phyloP scores from a whole-genome alignment of 768 basidiomycete genomes.

The Leccinellum rugosiceps region DNA sequence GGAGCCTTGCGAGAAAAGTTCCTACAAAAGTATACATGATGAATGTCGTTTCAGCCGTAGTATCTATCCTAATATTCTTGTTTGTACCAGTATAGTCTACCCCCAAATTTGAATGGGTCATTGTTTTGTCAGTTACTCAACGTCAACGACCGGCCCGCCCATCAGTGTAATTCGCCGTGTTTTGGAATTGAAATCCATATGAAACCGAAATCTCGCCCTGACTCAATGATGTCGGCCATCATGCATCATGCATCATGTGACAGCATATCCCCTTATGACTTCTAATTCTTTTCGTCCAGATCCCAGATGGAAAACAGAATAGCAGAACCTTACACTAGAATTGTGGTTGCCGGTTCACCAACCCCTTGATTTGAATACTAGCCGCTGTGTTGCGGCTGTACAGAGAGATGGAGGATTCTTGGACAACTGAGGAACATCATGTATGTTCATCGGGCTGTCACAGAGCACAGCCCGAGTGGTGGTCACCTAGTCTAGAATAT shows the following conservation, averaged over 20 bases:
- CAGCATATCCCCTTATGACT: neutral
- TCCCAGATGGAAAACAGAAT: too few species aligned
- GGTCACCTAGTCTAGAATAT: neutral
- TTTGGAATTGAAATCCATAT: neutral
- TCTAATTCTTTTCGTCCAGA: neutral
- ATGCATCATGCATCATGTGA: too few species aligned
- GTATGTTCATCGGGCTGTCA: neutral
- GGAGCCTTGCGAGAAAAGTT: slow-evolving; percentile 53
- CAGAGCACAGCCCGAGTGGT: neutral
- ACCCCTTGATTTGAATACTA: neutral
- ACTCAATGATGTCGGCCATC: neutral
- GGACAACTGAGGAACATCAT: neutral
- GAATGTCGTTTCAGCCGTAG: neutral
- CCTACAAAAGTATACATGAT: slow-evolving; percentile 27
- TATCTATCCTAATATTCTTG: neutral
- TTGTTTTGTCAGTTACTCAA: too few species aligned
- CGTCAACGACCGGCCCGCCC: too few species aligned
- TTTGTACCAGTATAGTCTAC: slow-evolving; percentile 5
- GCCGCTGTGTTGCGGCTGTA: too few species aligned
- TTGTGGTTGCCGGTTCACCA: too few species aligned
- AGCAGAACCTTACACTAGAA: too few species aligned
- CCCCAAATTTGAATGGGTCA: too few species aligned
- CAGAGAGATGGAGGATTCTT: too few species aligned
- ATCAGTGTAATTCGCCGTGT: too few species aligned
- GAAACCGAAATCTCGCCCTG: neutral